These are phyloP conservation scores for Geosmithia morbida DNA, from an alignment of 2,329 filamentous ascomycete species.

Conservation along the genomic window DNA sequence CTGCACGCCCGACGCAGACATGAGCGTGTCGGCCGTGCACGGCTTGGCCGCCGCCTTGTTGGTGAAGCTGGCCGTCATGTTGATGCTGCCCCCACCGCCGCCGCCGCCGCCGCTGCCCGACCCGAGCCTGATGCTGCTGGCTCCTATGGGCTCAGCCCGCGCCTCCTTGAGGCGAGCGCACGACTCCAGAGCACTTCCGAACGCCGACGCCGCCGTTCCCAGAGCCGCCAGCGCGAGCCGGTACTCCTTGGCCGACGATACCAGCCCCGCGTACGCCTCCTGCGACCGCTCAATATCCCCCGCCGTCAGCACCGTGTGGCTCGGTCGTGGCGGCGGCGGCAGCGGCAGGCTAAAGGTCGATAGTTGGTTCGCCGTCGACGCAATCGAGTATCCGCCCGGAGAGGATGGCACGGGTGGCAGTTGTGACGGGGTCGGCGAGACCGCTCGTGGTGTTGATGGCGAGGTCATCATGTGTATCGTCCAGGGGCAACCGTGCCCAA, in stretches of 20 bases:
- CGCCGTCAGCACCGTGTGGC: conserved; percentile 46
- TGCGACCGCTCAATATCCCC: conserved; percentile 49
- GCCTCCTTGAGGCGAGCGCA: conserved; percentile 57
- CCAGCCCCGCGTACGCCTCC: conserved; percentile 45
- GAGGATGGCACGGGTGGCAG: conserved; percentile 47
- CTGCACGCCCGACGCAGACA: conserved; percentile 49
- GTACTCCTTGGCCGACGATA: conserved; percentile 49
- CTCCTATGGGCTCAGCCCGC: conserved; percentile 39
- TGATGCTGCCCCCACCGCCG: conserved; percentile 7
- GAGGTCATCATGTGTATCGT: conserved; percentile 14
- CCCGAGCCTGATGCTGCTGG: conserved; percentile 1
- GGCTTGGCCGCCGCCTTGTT: conserved; percentile 18
- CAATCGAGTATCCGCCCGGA: conserved; percentile 43
- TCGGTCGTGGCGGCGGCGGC: conserved; percentile 43
- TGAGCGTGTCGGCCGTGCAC: conserved; percentile 48
- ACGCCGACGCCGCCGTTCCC: conserved; percentile 45
- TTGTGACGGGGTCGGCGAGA: conserved; percentile 38
- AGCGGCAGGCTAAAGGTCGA: conserved; percentile 44
- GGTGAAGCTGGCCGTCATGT: conserved; percentile 32
- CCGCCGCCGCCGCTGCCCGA: conserved; percentile 1
- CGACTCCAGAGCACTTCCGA: conserved; percentile 49
- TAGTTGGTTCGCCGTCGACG: conserved; percentile 45
- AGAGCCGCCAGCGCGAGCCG: conserved; percentile 45
- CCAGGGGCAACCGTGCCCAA: too few species aligned
- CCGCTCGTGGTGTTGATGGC: conserved; percentile 17